These are phyloP conservation scores for Hirschfeldia incana DNA, from an alignment of 345 rosid species.

Conservation along the genomic window DNA sequence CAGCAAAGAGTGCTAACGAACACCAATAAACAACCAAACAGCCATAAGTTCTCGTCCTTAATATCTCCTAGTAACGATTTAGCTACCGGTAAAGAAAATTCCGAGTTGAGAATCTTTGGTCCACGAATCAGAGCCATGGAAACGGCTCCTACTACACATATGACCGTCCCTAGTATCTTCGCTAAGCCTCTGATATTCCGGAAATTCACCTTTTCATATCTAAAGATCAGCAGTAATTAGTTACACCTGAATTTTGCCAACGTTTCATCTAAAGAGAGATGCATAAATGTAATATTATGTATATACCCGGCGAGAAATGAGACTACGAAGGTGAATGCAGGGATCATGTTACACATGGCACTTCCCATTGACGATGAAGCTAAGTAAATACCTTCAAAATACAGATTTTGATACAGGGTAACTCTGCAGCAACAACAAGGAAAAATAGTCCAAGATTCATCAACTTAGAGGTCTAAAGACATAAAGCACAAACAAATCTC, in stretches of 20 bases:
- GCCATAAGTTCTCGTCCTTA: slow-evolving; percentile 45
- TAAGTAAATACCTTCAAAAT: slow-evolving; percentile 45
- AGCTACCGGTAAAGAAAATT: slow-evolving; percentile 6
- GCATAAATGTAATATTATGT: background rate
- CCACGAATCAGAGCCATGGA: slow-evolving; percentile 71
- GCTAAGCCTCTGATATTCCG: slow-evolving; percentile 58
- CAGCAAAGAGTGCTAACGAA: slow-evolving; percentile 64
- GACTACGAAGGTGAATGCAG: slow-evolving; percentile 46
- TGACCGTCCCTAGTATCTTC: slow-evolving; percentile 60
- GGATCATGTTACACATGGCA: slow-evolving; percentile 43
- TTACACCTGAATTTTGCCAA: background rate
- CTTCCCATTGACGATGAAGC: slow-evolving; percentile 47
- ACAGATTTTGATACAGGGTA: slow-evolving; percentile 42
- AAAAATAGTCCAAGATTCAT: slow-evolving; percentile 6
- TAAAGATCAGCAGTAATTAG: slow-evolving; percentile 18
- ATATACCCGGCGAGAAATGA: slow-evolving; percentile 39
- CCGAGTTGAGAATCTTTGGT: slow-evolving; percentile 60
- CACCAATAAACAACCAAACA: slow-evolving; percentile 60
- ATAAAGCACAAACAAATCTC: background rate
- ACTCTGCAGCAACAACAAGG: slow-evolving; percentile 21
- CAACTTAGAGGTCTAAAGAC: background rate
- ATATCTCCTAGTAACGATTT: slow-evolving; percentile 32
- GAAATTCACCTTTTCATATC: slow-evolving; percentile 60
- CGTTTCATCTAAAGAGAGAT: background rate
- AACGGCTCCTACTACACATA: slow-evolving; percentile 65